phyloP scores from a whole-genome alignment of 805 yeast species.

The Kregervanrija fluxuum region DNA sequence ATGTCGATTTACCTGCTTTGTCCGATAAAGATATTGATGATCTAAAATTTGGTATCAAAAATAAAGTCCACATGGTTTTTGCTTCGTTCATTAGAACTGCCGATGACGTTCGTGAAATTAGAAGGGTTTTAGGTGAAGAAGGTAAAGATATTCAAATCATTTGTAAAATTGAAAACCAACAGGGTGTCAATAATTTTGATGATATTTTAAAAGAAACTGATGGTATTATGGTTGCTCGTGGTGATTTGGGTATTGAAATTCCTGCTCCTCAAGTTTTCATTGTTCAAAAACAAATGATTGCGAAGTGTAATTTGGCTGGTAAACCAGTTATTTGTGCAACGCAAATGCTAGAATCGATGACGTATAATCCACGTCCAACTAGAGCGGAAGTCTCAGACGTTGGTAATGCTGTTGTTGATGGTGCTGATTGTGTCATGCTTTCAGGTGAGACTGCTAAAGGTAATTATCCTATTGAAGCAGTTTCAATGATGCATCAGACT shows the following conservation, averaged over 20 bases:
- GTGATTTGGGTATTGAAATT: conserved; percentile 98
- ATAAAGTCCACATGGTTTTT: conserved; percentile 95
- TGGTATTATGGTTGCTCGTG: conserved; percentile 99
- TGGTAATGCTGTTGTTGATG: conserved; percentile 97
- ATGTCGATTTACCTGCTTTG: conserved; percentile 96
- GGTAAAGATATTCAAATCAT: conserved; percentile 96
- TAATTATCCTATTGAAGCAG: conserved; percentile 96
- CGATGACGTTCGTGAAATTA: conserved; percentile 80
- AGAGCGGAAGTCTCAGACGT: conserved; percentile 99
- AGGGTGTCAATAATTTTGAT: conserved; percentile 99
- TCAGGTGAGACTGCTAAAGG: conserved; percentile 99
- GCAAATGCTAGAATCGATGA: conserved; percentile 99
- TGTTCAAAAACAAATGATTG: conserved; percentile 97
- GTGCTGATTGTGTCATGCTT: conserved; percentile 99
- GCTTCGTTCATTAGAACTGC: conserved; percentile 98
- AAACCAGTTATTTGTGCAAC: conserved; percentile 99
- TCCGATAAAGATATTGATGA: conserved; percentile 95
- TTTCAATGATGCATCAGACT: conserved; percentile 97
- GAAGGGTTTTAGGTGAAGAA: conserved; percentile 93
- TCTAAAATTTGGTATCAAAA: conserved; percentile 91
- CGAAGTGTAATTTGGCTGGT: conserved; percentile 98
- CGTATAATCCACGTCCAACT: conserved; percentile 99
- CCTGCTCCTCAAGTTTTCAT: conserved; percentile 98
- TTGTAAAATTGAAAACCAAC: conserved; percentile 97
- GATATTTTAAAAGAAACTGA: conserved; percentile 91